These are phyloP conservation scores for Arachnomyces sp. DNA, from an alignment of 2,329 filamentous ascomycete genomes.

Conservation along the genomic window DNA sequence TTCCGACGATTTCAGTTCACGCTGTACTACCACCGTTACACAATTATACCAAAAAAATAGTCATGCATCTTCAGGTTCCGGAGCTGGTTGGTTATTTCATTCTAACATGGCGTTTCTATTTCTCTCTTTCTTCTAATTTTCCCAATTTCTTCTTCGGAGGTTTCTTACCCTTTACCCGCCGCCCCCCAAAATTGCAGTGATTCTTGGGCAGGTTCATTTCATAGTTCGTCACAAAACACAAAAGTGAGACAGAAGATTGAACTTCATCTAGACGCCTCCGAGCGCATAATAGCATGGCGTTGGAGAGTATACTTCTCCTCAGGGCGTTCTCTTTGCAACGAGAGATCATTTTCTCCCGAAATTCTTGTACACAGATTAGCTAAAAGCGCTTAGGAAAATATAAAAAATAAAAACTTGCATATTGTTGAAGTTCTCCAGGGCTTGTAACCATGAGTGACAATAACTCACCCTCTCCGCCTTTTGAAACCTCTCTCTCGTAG, in stretches of 20 bases:
- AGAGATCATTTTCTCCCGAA: conserved; percentile 4
- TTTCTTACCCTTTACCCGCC: background rate
- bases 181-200: background rate
- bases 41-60: conserved; percentile 26
- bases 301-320: conserved; percentile 10
- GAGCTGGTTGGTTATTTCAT: conserved; percentile 33
- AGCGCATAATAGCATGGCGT: conserved; percentile 19
- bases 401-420: conserved; percentile 2
- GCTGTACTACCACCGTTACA: conserved; percentile 34
- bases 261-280: conserved; percentile 8
- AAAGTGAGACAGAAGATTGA: conserved; percentile 13
- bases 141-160: conserved; percentile 1
- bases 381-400: conserved; percentile 6
- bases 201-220: conserved; percentile 9
- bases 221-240: conserved; percentile 13
- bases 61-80: conserved; percentile 26
- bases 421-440: too few species aligned
- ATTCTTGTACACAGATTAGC: conserved; percentile 10
- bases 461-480: too few species aligned
- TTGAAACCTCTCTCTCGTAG: too few species aligned
- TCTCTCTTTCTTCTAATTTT: conserved; percentile 12
- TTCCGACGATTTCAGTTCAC: conserved; percentile 14
- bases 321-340: background rate
- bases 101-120: conserved; percentile 21
- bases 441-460: too few species aligned